phyloP scores from a whole-genome alignment of 2,329 filamentous ascomycete genomes.

The Atkinsonella hypoxylon region DNA sequence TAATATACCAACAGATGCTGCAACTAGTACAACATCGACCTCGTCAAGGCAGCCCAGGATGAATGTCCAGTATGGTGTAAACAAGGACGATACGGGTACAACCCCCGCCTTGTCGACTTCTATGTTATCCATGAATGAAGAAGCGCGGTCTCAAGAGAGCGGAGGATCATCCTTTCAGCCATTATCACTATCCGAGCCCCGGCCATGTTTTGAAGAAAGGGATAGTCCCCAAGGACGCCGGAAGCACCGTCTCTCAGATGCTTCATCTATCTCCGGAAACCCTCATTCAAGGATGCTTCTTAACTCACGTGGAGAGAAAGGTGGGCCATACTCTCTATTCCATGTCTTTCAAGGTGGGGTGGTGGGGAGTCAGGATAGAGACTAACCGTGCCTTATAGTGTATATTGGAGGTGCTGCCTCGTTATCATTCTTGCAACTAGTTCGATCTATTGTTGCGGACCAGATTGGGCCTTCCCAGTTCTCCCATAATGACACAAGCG shows the following conservation, averaged over 20 bases:
- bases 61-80: background rate
- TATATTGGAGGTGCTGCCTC: slow-evolving; percentile 39
- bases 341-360: too few relatives aligned
- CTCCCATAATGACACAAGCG: slow-evolving; percentile 36
- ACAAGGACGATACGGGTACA: background rate
- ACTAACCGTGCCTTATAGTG: slow-evolving; percentile 18
- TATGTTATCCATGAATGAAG: background rate
- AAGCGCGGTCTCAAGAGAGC: slow-evolving; percentile 4
- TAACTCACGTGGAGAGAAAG: slow-evolving; percentile 39
- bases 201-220: slow-evolving; percentile 11
- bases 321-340: slow-evolving; percentile 17
- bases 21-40: background rate
- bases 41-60: background rate
- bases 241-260: slow-evolving; percentile 2
- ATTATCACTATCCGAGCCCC: slow-evolving; percentile 19
- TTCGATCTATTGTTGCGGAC: slow-evolving; percentile 33
- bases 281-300: slow-evolving; percentile 32
- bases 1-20: slow-evolving; percentile 2
- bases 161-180: slow-evolving; percentile 10
- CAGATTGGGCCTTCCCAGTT: slow-evolving; percentile 43
- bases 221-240: slow-evolving; percentile 2
- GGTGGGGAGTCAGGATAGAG: background rate
- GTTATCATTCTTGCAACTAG: slow-evolving; percentile 43
- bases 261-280: slow-evolving; percentile 8
- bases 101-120: background rate